These are phyloP conservation scores for Cladophialophora yegresii DNA, from an alignment of 2,329 filamentous ascomycete genomes.

Conservation along the genomic window DNA sequence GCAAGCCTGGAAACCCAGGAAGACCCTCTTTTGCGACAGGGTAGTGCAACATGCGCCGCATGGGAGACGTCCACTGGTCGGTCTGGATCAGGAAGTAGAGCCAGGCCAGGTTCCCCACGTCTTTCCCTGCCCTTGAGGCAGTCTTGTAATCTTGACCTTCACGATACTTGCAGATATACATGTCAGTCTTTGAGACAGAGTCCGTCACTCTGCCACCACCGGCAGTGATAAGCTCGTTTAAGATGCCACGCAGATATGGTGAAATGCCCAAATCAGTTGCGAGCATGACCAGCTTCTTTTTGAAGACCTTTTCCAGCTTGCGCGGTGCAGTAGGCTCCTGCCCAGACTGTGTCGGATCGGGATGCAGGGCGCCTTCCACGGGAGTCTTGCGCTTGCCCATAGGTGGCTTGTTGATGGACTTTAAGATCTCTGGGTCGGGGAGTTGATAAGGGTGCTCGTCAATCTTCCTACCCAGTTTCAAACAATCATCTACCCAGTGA, in stretches of 20 bases:
- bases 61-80: constrained; percentile 84
- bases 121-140: constrained; percentile 74
- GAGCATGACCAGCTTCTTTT: constrained; percentile 74
- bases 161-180: constrained; percentile 84
- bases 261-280: constrained; percentile 72
- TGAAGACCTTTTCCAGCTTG: constrained; percentile 68
- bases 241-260: constrained; percentile 63
- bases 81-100: constrained; percentile 87
- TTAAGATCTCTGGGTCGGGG: constrained; percentile 82
- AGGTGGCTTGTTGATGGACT: constrained; percentile 56
- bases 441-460: constrained; percentile 83
- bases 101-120: constrained; percentile 92
- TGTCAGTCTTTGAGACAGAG: constrained; percentile 70
- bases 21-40: constrained; percentile 76
- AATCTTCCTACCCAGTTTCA: constrained; percentile 88
- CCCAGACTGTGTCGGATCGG: constrained; percentile 39
- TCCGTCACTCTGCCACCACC: constrained; percentile 71
- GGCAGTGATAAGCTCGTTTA: constrained; percentile 69
- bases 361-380: constrained; percentile 65
- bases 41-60: constrained; percentile 83
- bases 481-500: constrained; percentile 88
- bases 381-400: constrained; percentile 61
- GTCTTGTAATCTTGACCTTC: constrained; percentile 75
- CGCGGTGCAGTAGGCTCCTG: constrained; percentile 41
- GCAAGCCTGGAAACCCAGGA: constrained; percentile 72